A percentile compares a stretch with the other conserved stretches of the same genome.
phyloP scores from a whole-genome alignment of 768 basidiomycete genomes.

The Amanita exitialis region DNA sequence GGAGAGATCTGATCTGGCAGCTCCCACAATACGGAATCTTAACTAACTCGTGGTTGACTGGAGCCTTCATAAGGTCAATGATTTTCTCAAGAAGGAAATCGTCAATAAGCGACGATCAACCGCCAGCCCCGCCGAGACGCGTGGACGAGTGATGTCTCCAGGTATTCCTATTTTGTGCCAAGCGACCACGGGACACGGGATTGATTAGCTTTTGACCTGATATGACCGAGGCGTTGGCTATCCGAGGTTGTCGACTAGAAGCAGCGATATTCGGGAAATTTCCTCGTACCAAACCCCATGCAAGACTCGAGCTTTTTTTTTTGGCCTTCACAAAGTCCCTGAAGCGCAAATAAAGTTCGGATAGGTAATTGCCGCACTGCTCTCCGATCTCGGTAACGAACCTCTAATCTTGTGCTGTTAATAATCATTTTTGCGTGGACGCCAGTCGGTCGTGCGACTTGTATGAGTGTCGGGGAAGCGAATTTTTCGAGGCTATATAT shows the following conservation, averaged over 20 bases:
- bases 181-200: background rate
- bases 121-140: background rate
- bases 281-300: background rate
- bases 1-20: background rate
- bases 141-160: background rate
- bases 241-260: constrained; percentile 1
- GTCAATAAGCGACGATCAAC: background rate
- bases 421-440: background rate
- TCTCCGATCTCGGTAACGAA: constrained; percentile 6
- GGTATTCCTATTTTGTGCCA: background rate
- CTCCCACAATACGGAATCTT: background rate
- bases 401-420: constrained; percentile 1
- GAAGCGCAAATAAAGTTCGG: constrained; percentile 5
- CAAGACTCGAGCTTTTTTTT: background rate
- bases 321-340: background rate
- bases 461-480: constrained; percentile 6
- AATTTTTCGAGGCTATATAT: constrained; percentile 3
- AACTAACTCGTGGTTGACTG: constrained; percentile 1
- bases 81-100: constrained; percentile 3
- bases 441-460: background rate
- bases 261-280: background rate
- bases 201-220: background rate
- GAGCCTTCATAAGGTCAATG: constrained; percentile 2
- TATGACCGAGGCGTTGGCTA: constrained; percentile 4
- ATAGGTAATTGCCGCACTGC: constrained; percentile 2